Evolutionary conservation across 108 stramenopile genomes (phyloP).

Genomic region (Discostella pseudostelligera): DNA sequence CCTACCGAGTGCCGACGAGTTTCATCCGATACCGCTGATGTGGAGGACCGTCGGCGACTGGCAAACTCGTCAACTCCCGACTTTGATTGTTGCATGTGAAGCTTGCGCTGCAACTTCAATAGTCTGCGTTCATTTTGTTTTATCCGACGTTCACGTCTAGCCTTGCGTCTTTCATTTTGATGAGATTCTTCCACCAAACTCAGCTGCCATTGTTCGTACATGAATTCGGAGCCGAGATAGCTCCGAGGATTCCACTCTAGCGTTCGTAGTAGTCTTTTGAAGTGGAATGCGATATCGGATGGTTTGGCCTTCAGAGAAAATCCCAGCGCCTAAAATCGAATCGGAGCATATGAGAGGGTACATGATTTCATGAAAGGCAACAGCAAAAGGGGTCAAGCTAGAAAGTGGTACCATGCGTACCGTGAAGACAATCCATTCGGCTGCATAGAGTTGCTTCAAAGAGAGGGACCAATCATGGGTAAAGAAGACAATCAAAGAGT

Average conservation of each 20-base stretch:
- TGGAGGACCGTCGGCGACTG: slow-evolving; percentile 13
- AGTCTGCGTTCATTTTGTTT: slow-evolving; percentile 60
- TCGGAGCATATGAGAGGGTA: neutral
- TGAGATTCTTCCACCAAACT: slow-evolving; percentile 62
- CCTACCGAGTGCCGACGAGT: neutral
- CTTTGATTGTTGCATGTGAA: slow-evolving; percentile 48
- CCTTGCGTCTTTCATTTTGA: slow-evolving; percentile 51
- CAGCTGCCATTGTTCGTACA: slow-evolving; percentile 79
- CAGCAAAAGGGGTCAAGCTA: neutral
- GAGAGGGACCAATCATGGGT: slow-evolving; percentile 84
- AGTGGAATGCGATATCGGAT: slow-evolving; percentile 87
- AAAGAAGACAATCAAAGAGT: slow-evolving; percentile 79
- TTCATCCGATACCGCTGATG: slow-evolving; percentile 12
- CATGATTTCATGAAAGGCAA: neutral
- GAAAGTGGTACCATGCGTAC: neutral
- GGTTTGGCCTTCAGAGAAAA: slow-evolving; percentile 79
- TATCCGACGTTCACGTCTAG: slow-evolving; percentile 28
- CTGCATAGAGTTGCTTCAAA: slow-evolving; percentile 74
- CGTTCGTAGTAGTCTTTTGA: slow-evolving; percentile 67
- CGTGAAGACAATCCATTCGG: slow-evolving; percentile 87
- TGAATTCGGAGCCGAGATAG: slow-evolving; percentile 64
- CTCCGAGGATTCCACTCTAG: slow-evolving; percentile 62
- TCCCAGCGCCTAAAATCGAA: slow-evolving; percentile 64
- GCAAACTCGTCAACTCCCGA: slow-evolving; percentile 8
- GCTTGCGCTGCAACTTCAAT: slow-evolving; percentile 63